These are phyloP conservation scores for Rhizopogon vinicolor DNA, from an alignment of 768 basidiomycete species.

Conservation along the genomic window DNA sequence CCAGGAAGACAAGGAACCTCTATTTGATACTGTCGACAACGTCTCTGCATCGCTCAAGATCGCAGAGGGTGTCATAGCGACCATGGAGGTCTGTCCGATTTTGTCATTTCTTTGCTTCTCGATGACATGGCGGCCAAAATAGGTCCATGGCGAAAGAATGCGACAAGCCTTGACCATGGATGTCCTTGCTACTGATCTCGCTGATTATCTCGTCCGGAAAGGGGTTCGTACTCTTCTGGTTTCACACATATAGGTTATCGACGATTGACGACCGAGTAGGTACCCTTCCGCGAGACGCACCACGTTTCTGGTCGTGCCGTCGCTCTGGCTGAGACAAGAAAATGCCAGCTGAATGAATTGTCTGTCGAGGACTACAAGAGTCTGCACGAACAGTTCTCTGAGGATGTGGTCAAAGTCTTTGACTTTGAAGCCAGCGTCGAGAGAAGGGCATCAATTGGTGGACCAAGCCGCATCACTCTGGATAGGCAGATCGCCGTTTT, in stretches of 20 bases:
- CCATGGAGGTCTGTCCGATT: slow-evolving; percentile 62
- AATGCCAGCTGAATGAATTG: slow-evolving; percentile 79
- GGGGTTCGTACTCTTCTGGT: slow-evolving; percentile 57
- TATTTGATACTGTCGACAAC: slow-evolving; percentile 93
- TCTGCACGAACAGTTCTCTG: slow-evolving; percentile 71
- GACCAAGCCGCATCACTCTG: slow-evolving; percentile 81
- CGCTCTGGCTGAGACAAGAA: slow-evolving; percentile 82
- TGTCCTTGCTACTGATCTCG: slow-evolving; percentile 96
- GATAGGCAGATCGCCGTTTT: slow-evolving; percentile 80
- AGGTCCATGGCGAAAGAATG: slow-evolving; percentile 94
- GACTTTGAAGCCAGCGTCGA: slow-evolving; percentile 97
- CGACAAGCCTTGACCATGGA: slow-evolving; percentile 89
- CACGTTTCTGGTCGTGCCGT: slow-evolving; percentile 97
- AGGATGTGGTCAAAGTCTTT: slow-evolving; percentile 82
- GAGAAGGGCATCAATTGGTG: slow-evolving; percentile 87
- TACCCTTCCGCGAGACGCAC: slow-evolving; percentile 98
- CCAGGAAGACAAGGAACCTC: slow-evolving; percentile 97
- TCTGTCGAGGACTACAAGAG: slow-evolving; percentile 73
- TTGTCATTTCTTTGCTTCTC: not conserved
- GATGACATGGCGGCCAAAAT: not conserved
- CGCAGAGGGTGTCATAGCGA: slow-evolving; percentile 91
- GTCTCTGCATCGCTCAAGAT: slow-evolving; percentile 86
- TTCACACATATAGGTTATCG: slow-evolving; percentile 1
- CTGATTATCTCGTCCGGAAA: slow-evolving; percentile 98
- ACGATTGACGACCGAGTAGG: slow-evolving; percentile 39